A percentile compares a stretch with the other conserved stretches of the same genome.
phyloP scores from a whole-genome alignment of 2,329 filamentous ascomycete genomes.

The Fusarium lateritium region DNA sequence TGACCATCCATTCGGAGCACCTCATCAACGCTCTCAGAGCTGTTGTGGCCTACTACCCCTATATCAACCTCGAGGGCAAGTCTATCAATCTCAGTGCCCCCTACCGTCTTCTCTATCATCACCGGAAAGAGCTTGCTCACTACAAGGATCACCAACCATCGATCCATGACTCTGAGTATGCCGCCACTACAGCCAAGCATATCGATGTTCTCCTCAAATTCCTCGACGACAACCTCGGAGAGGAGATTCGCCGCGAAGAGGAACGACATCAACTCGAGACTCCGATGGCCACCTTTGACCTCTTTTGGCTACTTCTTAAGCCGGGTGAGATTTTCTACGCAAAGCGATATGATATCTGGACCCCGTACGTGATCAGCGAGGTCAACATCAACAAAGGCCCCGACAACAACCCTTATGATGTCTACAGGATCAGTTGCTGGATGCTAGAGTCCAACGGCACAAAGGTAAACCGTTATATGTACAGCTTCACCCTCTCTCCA shows the following conservation, averaged over 20 bases:
- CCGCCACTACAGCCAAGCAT: conserved; percentile 58
- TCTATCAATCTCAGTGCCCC: conserved; percentile 60
- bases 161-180: conserved; percentile 59
- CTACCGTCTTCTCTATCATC: conserved; percentile 64
- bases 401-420: conserved; percentile 22
- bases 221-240: conserved; percentile 57
- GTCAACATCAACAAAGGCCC: conserved; percentile 42
- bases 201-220: conserved; percentile 63
- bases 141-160: conserved; percentile 61
- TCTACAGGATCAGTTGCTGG: conserved; percentile 59
- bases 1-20: conserved; percentile 62
- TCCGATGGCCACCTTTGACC: conserved; percentile 61
- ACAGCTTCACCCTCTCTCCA: conserved; percentile 53
- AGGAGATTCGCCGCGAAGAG: conserved; percentile 58
- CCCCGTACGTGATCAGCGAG: conserved; percentile 59
- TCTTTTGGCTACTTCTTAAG: conserved; percentile 63
- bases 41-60: conserved; percentile 64
- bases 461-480: conserved; percentile 57
- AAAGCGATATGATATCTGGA: conserved; percentile 58
- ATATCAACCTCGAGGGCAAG: conserved; percentile 55
- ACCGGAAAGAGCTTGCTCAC: conserved; percentile 58
- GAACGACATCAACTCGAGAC: conserved; percentile 55
- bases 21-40: conserved; percentile 64
- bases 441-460: conserved; percentile 56
- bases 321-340: conserved; percentile 62